Conservation (phyloP, 768 basidiomycete genomes). For the Pleurotus ostreatus region DNA sequence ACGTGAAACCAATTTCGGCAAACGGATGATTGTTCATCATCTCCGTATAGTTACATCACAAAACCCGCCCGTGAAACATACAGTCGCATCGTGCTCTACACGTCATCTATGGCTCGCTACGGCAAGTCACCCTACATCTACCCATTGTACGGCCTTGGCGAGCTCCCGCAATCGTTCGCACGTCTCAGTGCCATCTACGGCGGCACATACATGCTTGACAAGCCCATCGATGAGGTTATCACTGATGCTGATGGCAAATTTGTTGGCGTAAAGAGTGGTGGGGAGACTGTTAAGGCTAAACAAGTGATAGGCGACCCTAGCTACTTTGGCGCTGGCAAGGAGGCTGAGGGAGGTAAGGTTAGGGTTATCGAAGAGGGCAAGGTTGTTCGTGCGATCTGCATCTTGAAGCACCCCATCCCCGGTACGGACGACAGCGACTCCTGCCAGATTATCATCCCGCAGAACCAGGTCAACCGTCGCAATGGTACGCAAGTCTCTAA, state of each 20-base stretch:
- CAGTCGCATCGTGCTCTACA: conserved; percentile 95
- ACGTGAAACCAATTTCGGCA: conserved; percentile 26
- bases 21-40: conserved; percentile 5
- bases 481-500: conserved; percentile 59
- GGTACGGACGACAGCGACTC: conserved; percentile 95
- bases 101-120: conserved; percentile 97
- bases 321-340: conserved; percentile 84
- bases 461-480: conserved; percentile 91
- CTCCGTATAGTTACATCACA: conserved; percentile 73
- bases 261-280: conserved; percentile 83
- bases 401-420: conserved; percentile 97
- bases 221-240: conserved; percentile 86
- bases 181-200: conserved; percentile 98
- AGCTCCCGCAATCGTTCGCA: conserved; percentile 97
- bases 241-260: conserved; percentile 86
- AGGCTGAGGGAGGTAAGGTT: conserved; percentile 67
- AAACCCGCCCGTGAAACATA: conserved; percentile 89
- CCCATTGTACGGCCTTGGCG: conserved; percentile 96
- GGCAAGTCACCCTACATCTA: conserved; percentile 99
- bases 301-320: conserved; percentile 97
- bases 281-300: conserved; percentile 94
- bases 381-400: conserved; percentile 94
- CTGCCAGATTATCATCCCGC: conserved; percentile 96
- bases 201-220: conserved; percentile 99
- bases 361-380: conserved; percentile 90